phyloP scores from a whole-genome alignment of 2,329 filamentous ascomycete species.

The Penicillium polonicum region DNA sequence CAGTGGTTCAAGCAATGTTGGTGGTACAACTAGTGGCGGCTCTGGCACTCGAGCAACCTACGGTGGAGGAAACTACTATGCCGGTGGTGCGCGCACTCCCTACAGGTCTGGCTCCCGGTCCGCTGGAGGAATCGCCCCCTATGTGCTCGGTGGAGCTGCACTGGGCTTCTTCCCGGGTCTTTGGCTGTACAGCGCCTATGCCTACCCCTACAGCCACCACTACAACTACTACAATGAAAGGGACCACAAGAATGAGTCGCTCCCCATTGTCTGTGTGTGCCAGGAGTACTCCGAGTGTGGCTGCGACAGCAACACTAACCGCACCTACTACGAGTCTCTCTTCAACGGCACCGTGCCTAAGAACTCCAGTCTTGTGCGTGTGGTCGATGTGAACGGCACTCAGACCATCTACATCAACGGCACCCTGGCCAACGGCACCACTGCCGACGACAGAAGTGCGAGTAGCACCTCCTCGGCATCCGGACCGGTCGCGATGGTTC shows the following conservation, averaged over 20 bases:
- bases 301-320: slow-evolving; percentile 54
- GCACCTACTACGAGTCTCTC: slow-evolving; percentile 43
- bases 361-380: slow-evolving; percentile 41
- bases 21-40: slow-evolving; percentile 30
- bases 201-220: slow-evolving; percentile 53
- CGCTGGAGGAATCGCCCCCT: slow-evolving; percentile 51
- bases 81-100: slow-evolving; percentile 53
- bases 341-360: slow-evolving; percentile 42
- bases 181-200: slow-evolving; percentile 57
- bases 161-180: slow-evolving; percentile 52
- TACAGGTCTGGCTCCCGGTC: slow-evolving; percentile 50
- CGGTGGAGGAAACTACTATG: slow-evolving; percentile 55
- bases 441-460: slow-evolving; percentile 32
- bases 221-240: slow-evolving; percentile 50
- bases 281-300: slow-evolving; percentile 55
- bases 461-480: slow-evolving; percentile 21
- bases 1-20: slow-evolving; percentile 27
- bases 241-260: slow-evolving; percentile 47
- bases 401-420: slow-evolving; percentile 50
- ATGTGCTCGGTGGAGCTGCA: slow-evolving; percentile 49
- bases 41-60: slow-evolving; percentile 40
- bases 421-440: slow-evolving; percentile 47
- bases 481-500: slow-evolving; percentile 16
- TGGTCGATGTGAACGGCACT: slow-evolving; percentile 45
- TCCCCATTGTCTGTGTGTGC: slow-evolving; percentile 59